Conservation (phyloP, 371 early-diverging fungal genomes). For the Circinella minor region DNA sequence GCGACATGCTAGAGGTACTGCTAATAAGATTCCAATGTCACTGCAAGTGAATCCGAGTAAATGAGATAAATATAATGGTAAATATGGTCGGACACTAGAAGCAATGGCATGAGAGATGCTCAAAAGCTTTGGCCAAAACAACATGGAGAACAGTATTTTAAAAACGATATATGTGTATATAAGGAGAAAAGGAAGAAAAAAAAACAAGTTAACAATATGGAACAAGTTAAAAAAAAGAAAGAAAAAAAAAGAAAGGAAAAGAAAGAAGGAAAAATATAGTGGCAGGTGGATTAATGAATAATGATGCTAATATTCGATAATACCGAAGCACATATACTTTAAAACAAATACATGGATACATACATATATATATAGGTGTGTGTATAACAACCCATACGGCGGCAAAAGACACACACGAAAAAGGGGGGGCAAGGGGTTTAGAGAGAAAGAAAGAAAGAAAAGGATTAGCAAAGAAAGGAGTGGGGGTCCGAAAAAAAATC, state of each 20-base stretch:
- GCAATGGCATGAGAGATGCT: conserved; percentile 42
- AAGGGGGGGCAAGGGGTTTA: neutral
- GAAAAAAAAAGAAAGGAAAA: neutral
- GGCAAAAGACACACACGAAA: neutral
- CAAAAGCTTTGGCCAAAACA: conserved; percentile 49
- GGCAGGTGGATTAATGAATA: neutral
- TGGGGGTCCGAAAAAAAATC: neutral
- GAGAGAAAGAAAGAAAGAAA: neutral
- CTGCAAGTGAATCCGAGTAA: conserved; percentile 32
- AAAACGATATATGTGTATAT: neutral
- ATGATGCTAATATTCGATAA: conserved; percentile 1
- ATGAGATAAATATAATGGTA: conserved; percentile 40
- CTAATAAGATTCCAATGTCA: conserved; percentile 27
- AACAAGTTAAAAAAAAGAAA: neutral
- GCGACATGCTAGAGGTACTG: conserved; percentile 23
- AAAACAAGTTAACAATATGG: neutral
- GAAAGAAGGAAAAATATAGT: neutral
- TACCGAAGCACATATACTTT: neutral
- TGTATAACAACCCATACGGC: neutral
- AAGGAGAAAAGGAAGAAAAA: neutral
- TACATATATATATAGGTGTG: too few relatives aligned
- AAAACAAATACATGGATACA: neutral
- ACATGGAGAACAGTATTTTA: conserved; percentile 8
- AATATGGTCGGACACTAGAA: conserved; percentile 40
- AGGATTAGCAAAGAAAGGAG: neutral